Evolutionary conservation across 495 filamentous ascomycete species (phyloP), one percentile per base, ranked within the genome.

Genomic region (Podospora anserina): DNA sequence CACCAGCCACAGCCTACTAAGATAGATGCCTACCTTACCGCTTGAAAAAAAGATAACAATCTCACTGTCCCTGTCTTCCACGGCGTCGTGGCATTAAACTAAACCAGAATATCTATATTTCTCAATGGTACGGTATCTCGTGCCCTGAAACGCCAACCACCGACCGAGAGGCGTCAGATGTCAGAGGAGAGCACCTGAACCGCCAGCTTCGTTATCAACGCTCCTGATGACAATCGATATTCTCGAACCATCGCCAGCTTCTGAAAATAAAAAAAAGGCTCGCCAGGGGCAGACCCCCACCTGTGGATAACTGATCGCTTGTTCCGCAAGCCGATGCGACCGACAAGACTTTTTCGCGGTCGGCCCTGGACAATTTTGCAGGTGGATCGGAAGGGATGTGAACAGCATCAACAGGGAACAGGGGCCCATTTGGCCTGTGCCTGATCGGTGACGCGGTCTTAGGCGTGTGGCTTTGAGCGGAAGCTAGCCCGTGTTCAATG

Each of bases 351-450:
- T 49, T 18, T 49, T 49, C 39, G 39, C 23, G 6, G n/a, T 63
- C 20, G 32, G 5, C 34, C 18, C 61, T 63, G 61, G 61, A 32
- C 61, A 63, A 63, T 63, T 63, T 63, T 63, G 13, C 19, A 5
- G 27, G 18, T 20, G 61, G 61, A 63, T 39, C 32, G 13, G 27
- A 39, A 63, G 61, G 32, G 59, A 61, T 61, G 59, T 30, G 59
- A 61, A 30, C 59, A 61, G 59, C 27, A 32, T 16, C 28, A 28
- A 63, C 61, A 63, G 61, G 61, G 61, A 63, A 28, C 27, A 61
- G 61, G 61, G 61, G 32, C 61, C 28, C 11, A 32, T 32, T 63
- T 15, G 61, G 27, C 30, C 34, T 32, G 61, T 63, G 59, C 27
- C 32, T 49, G 61, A 63, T 44, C 61, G 28, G 61, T 63, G 30